Conservation (phyloP, 2,329 filamentous ascomycete species). For the Colletotrichum limetticola region DNA sequence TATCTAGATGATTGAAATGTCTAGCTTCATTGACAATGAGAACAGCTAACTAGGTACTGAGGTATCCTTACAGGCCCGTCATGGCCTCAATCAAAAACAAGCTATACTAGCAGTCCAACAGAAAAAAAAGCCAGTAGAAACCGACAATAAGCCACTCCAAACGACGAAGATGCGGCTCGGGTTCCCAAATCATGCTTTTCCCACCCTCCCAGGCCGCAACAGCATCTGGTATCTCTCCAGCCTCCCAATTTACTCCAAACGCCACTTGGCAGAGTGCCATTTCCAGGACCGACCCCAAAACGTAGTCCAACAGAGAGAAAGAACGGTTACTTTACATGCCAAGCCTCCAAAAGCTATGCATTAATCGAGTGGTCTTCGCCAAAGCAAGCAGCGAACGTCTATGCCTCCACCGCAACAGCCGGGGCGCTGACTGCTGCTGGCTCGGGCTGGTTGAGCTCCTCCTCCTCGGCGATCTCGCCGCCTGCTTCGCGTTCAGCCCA, state of each 20-base stretch:
- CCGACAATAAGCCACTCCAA: constrained; percentile 24
- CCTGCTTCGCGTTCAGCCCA: constrained; percentile 87
- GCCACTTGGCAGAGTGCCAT: constrained; percentile 37
- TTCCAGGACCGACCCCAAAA: constrained; percentile 23
- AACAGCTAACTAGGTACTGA: constrained; percentile 18
- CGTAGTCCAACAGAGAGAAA: constrained; percentile 36
- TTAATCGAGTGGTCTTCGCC: constrained; percentile 30
- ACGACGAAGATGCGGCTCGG: constrained; percentile 27
- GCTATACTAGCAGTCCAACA: constrained; percentile 26
- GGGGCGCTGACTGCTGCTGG: constrained; percentile 39
- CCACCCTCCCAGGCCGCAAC: constrained; percentile 31
- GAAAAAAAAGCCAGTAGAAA: constrained; percentile 11
- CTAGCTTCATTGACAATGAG: constrained; percentile 24
- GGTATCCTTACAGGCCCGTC: constrained; percentile 27
- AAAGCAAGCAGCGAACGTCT: constrained; percentile 11
- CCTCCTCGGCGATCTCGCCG: constrained; percentile 67
- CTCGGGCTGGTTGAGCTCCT: constrained; percentile 52
- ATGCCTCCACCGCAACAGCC: constrained; percentile 52
- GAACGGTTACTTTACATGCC: constrained; percentile 31
- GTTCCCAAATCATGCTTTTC: constrained; percentile 33
- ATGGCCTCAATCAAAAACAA: constrained; percentile 22
- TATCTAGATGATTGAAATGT: not conserved
- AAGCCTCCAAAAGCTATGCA: constrained; percentile 35
- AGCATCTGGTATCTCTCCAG: constrained; percentile 37
- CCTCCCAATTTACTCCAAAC: constrained; percentile 36